Base-by-base conservation (phyloP, 139 green algal species). In the Parachlorella kessleri region DNA sequence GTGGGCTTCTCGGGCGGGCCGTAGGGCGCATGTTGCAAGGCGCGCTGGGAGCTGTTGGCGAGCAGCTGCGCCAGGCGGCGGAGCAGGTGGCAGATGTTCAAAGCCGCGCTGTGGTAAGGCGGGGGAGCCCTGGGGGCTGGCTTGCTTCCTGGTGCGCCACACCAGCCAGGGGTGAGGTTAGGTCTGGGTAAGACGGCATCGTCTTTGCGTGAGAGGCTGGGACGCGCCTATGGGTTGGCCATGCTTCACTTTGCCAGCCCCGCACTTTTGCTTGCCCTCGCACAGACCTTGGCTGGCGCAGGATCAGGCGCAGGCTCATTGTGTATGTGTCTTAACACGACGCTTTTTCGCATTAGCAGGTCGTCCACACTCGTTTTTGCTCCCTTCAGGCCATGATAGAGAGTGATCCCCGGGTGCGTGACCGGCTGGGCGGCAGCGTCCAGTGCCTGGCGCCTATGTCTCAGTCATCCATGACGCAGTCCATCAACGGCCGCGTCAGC, bases 61-160 rank as follows among this genome's bases (percentile, higher is more conserved):
- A 75, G 66, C 75, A 81, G 66, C 28, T 81, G 53, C 75, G 48
- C 33, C 64, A 81, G 66, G 75, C 66, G 42, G 30, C 53, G 42
- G 75, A 73, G 65, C 75, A 80, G 32, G 64, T 53, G 33, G 64
- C 75, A 3, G 75, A 80, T 38, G 75, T 80, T 63, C 64, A 77
- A 48, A 54, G 63, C 48, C 14, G 48, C 14, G 48, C n/a, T n/a
- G n/a, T n/a, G n/a, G n/a, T n/a, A n/a, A n/a, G n/a, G n/a, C n/a
- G n/a, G n/a, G n/a, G n/a, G n/a, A n/a, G n/a, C n/a, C n/a, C n/a
- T n/a, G n/a, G n/a, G n/a, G n/a, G n/a, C n/a, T n/a, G n/a, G n/a
- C n/a, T n/a, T n/a, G n/a, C n/a, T n/a, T n/a, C n/a, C n/a, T n/a
- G n/a, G n/a, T n/a, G n/a, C n/a, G n/a, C n/a, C n/a, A n/a, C n/a